These are phyloP conservation scores for Phytopythium mirpurense DNA, from an alignment of 352 stramenopile genomes.

Conservation along the genomic window DNA sequence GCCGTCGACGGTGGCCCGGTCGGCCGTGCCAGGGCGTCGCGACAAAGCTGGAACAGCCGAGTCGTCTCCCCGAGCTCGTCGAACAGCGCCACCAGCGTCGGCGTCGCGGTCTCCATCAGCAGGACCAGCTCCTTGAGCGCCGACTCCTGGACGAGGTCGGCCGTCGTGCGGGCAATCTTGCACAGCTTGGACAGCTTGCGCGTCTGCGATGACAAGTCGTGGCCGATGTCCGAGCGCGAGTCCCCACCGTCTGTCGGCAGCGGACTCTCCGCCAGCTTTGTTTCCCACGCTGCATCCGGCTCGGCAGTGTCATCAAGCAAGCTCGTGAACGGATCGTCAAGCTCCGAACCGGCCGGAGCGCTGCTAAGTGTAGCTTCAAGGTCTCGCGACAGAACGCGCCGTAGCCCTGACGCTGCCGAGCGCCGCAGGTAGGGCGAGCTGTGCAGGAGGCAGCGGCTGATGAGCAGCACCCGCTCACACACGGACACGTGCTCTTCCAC, in stretches of 20 bases:
- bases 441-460: slow-evolving; percentile 47
- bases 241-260: slow-evolving; percentile 11
- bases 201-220: slow-evolving; percentile 24
- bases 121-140: slow-evolving; percentile 27
- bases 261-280: slow-evolving; percentile 20
- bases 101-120: slow-evolving; percentile 17
- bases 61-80: slow-evolving; percentile 35
- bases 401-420: slow-evolving; percentile 33
- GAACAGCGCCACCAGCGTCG: slow-evolving; percentile 24
- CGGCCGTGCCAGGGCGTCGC: slow-evolving; percentile 6
- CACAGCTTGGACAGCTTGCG: slow-evolving; percentile 23
- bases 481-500: slow-evolving; percentile 21
- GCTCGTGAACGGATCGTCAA: slow-evolving; percentile 25
- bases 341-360: not conserved
- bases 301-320: slow-evolving; percentile 9
- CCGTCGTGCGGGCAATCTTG: slow-evolving; percentile 13
- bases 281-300: slow-evolving; percentile 10
- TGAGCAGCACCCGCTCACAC: slow-evolving; percentile 20
- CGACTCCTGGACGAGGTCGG: slow-evolving; percentile 13
- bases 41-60: slow-evolving; percentile 11
- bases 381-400: slow-evolving; percentile 24
- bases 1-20: slow-evolving; percentile 9
- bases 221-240: slow-evolving; percentile 1
- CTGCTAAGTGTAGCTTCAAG: slow-evolving; percentile 6
- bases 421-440: slow-evolving; percentile 40